These are phyloP conservation scores for Fragosphaeria purpurea DNA, from an alignment of 2,329 filamentous ascomycete species.

Conservation along the genomic window DNA sequence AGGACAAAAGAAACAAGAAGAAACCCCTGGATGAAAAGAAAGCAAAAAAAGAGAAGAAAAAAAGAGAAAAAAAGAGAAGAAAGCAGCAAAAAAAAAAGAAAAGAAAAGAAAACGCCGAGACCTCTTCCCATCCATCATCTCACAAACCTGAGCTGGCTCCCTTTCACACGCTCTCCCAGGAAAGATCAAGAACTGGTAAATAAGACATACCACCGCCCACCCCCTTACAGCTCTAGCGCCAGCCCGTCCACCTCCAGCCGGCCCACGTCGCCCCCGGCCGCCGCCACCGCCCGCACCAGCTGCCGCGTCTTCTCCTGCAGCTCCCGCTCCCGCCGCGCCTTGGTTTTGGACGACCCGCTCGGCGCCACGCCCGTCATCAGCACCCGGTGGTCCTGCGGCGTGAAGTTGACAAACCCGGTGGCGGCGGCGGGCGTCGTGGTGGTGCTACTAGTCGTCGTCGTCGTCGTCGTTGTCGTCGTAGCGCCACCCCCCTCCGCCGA, in stretches of 20 bases:
- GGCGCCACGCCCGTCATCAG: constrained; percentile 87
- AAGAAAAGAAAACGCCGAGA: background rate
- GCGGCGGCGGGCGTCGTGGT: constrained; percentile 6
- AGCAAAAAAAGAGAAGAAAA: background rate
- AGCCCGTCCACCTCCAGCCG: constrained; percentile 19
- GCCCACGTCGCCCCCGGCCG: constrained; percentile 58
- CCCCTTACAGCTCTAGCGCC: background rate
- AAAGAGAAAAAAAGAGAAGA: background rate
- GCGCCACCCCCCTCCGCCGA: constrained; percentile 15
- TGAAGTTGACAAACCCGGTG: constrained; percentile 80
- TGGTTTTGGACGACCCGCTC: constrained; percentile 85
- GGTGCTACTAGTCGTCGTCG: too few relatives aligned
- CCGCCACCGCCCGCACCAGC: constrained; percentile 57
- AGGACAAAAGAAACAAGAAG: background rate
- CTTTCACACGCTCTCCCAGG: background rate
- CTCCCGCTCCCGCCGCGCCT: constrained; percentile 83
- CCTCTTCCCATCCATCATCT: background rate
- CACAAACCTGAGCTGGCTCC: too few relatives aligned
- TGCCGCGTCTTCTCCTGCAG: constrained; percentile 65
- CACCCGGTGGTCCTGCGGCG: constrained; percentile 63
- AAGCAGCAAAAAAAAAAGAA: background rate
- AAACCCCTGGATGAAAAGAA: background rate
- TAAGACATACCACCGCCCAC: background rate
- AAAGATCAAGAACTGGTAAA: background rate
- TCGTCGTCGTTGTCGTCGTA: too few relatives aligned